Conservation (phyloP, 139 green algal species). For the Volvox africanus region DNA sequence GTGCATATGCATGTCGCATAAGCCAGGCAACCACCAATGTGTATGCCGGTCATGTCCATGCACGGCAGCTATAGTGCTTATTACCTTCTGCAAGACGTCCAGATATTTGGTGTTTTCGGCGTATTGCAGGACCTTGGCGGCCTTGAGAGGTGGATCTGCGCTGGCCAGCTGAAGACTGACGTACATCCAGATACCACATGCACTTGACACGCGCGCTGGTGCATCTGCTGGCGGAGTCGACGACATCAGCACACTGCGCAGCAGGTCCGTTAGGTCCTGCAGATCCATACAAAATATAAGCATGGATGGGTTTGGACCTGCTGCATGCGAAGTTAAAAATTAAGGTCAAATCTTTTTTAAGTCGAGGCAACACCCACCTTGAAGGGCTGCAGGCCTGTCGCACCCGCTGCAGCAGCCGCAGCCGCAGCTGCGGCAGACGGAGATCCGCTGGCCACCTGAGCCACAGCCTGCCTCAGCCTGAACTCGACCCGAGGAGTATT, state of each 20-base stretch:
- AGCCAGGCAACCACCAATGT: no score
- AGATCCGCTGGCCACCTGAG: neutral
- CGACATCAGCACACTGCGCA: constrained; percentile 16
- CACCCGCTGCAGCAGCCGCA: neutral
- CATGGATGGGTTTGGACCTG: no score
- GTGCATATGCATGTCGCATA: no score
- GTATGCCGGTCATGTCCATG: no score
- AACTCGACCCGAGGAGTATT: constrained; percentile 20
- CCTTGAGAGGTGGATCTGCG: constrained; percentile 26
- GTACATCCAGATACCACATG: constrained; percentile 37
- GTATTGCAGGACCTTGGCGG: constrained; percentile 39
- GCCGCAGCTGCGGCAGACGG: neutral
- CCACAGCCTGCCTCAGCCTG: constrained; percentile 5
- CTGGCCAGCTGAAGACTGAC: constrained; percentile 36
- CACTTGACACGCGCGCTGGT: constrained; percentile 1
- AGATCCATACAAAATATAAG: neutral
- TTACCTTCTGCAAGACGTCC: constrained; percentile 34
- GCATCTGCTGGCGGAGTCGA: neutral
- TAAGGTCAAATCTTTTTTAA: no score
- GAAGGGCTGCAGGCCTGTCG: constrained; percentile 22
- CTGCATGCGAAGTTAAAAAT: no score
- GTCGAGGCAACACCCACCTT: constrained; percentile 4
- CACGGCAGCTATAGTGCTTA: no score
- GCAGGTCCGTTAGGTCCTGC: constrained; percentile 43
- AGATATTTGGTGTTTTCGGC: constrained; percentile 42